Base-by-base conservation (phyloP, 1,284 basidiomycete species). In the Thelephora terrestris region DNA sequence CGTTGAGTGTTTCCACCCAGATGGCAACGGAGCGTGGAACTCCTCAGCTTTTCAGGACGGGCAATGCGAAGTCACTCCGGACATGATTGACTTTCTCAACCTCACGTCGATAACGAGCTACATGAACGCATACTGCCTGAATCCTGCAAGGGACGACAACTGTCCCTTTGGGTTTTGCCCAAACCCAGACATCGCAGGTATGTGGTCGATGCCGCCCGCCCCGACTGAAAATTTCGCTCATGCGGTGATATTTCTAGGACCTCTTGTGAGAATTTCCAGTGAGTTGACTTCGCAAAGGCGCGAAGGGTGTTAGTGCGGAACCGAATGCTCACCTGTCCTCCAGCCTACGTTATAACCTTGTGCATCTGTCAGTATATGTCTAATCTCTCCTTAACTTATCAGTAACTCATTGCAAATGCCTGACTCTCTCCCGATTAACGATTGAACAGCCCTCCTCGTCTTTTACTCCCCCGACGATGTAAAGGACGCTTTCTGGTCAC, bases 161-260 rank as follows among this genome's bases (percentile, higher is more conserved):
- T 53, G 52, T 46, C 38, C 51, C 2, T 53, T 53, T 29, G 52
- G 52, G 6, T 47, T 38, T 29, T 53, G 52, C 27, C 47, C 52
- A 5, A 52, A 52, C 27, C 21, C 51, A 10, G 52, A 53, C 16
- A 42, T 53, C 21, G 51, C 52, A 45, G 47, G 51, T 50, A 45
- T 45, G 23, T 45, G 29, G 9, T 9, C 25, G 9, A 5, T 5
- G 9, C 9, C 25, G 5, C 9, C 5, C 25, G 4, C 25, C 9
- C 9, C 5, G 25, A 4, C 25, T 27, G 9, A 9, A 27, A 27
- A 27, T 9, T 9, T 27, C n/a, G 9, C 25, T 27, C 9, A 27
- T n/a, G 52, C 48, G 23, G 9, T 25, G 10, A 17, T 5, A 5
- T 12, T 21, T 17, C 20, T 12, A 38, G 37, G 37, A 17, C 37